Base-by-base conservation (phyloP, 2,329 filamentous ascomycete genomes). In the Emergomyces pasteurianus region DNA sequence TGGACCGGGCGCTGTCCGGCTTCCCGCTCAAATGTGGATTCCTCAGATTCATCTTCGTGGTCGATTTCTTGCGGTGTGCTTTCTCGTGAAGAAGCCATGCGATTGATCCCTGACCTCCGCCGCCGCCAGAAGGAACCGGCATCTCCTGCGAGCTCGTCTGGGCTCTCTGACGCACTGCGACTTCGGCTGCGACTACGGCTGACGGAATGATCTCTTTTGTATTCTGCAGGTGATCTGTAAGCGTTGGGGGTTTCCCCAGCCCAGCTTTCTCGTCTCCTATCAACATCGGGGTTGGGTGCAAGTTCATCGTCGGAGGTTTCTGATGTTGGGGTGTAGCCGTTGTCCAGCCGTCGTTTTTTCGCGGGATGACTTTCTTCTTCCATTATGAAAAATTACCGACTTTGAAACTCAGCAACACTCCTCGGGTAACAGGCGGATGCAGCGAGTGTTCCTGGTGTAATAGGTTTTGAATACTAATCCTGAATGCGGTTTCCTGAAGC, bases 81-180 rank as follows among this genome's bases (percentile, higher is more conserved):
- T 36, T 46, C 58, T 28, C 49, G 49, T 3, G 58, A 59, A 16
- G 43, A 40, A 10, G 34, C 10, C 18, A 18, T 49, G 26, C 58
- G 54, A 49, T 52, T 34, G 21, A 52, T 54, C 23, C 31, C 47
- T 4, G 58, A 34, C 47, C 58, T 59, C 28, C 40, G 14, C 16
- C 47, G 58, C 49, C 38, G 47, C 58, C 58, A 59, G 38, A 54
- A 43, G 12, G 49, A 36, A 18, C 71, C 66, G 56, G 73, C 66
- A 65, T 77, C 74, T 63, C 65, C 71, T 38, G 70, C 72, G 62
- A 75, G 70, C 59, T 80, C 78, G 62, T 82, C 79, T 8, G 81
- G 77, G 40, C 66, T 75, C 10, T 72, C 74, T 2, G 72, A 74
- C n/a, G 68, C 70, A 58, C 68, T 71, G 60, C 47, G 70, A 58